Evolutionary conservation across 768 basidiomycete species (phyloP), one percentile per base, ranked within the genome.

Genomic region (Amanita pseudoporphyria): DNA sequence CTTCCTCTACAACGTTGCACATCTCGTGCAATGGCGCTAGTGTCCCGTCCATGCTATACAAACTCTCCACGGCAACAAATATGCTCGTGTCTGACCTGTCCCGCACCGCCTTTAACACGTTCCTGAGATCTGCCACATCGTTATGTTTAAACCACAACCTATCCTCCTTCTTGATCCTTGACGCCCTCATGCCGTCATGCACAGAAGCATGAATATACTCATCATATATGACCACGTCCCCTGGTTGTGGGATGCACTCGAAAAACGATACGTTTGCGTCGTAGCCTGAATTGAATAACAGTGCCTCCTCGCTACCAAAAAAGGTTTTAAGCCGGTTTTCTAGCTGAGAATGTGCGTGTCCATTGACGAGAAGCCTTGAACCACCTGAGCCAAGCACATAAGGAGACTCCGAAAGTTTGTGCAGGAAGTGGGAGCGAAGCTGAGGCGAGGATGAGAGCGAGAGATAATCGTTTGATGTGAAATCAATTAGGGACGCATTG

Each of bases 21-120:
- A 96, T 81, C 37, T 78, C 76, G 13, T 47, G 47, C 24, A 98
- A 69, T 0, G 91, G 92, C 0, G 85, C 74, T 52, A 95, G 75
- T 22, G 92, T 95, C 12, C 95, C 95, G 56, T 98, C 95, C 95
- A 98, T 98, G 50, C 84, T 88, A 57, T 97, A 97, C 39, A 97
- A 64, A 32, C 81, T 84, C 71, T 98, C 95, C 6, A 96, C 82
- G 0, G 89, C 82, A 10, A 98, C 64, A 59, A 94, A 96, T 3
- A 88, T 65, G 56, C 70, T 82, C 32, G 31, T 40, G 4, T 28
- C 49, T 0, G 56, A 52, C 48, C 54, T 56, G 13, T 81, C 57
- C 26, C 44, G 52, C 37, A 86, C 66, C 12, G 58, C 57, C 1
- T 51, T 40, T 3, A 95, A 58, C 0, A 76, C 60, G 2, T 52